Percentiles rank a stretch among this genome's conserved stretches.
Conservation (phyloP, 768 basidiomycete genomes). For the Tricholoma sp. region DNA sequence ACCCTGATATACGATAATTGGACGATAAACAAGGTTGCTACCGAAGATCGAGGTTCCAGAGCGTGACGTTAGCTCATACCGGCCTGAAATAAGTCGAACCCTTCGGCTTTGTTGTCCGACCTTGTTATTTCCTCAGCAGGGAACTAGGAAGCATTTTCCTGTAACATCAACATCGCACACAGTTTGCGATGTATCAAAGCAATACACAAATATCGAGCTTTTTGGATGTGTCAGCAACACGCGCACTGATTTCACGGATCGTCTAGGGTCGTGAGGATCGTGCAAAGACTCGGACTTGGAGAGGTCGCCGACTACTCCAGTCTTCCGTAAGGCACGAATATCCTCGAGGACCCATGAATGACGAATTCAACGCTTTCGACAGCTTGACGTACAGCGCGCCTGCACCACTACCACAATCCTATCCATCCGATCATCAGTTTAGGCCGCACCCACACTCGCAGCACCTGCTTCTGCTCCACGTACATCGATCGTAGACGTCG, state of each 20-base stretch:
- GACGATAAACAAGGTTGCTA: too few relatives aligned
- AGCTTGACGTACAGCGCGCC: neutral
- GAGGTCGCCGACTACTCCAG: neutral
- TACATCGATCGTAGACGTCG: neutral
- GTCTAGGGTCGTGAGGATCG: neutral
- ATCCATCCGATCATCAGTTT: neutral
- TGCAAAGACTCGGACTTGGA: neutral
- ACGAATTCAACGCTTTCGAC: neutral
- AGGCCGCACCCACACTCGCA: neutral
- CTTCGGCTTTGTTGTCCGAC: too few relatives aligned
- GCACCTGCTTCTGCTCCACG: neutral
- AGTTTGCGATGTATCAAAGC: too few relatives aligned
- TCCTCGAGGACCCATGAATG: neutral
- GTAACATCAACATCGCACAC: too few relatives aligned
- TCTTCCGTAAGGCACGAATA: neutral
- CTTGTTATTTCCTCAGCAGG: too few relatives aligned
- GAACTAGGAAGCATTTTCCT: too few relatives aligned
- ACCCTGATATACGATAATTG: too few relatives aligned
- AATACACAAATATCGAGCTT: neutral
- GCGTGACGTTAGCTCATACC: too few relatives aligned
- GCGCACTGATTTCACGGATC: neutral
- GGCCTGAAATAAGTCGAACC: too few relatives aligned
- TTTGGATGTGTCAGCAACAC: neutral
- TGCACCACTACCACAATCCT: neutral
- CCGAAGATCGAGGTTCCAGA: too few relatives aligned